These are phyloP conservation scores for Flaveria ramosissima DNA, from an alignment of 129 eudicot species.

Conservation along the genomic window DNA sequence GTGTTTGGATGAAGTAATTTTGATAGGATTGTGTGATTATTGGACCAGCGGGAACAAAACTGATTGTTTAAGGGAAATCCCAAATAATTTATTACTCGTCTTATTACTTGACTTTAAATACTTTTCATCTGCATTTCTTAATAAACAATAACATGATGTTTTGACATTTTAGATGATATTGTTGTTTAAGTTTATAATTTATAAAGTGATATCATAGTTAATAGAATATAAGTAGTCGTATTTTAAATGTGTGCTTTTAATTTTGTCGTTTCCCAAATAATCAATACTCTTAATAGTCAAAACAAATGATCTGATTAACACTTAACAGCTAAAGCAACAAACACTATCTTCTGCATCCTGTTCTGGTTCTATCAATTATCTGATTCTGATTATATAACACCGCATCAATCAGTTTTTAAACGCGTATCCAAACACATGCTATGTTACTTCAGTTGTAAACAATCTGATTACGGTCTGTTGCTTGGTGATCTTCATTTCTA, in stretches of 20 bases:
- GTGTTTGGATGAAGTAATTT: not conserved
- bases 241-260: not conserved
- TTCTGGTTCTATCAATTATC: not conserved
- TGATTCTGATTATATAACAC: conserved; percentile 8
- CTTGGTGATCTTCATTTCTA: conserved; percentile 17
- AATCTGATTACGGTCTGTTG: conserved; percentile 19
- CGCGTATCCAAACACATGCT: not conserved
- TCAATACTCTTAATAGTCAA: not conserved
- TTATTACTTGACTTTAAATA: not conserved
- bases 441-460: conserved; percentile 14
- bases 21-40: not conserved
- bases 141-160: not conserved
- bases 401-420: not conserved
- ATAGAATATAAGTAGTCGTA: not conserved
- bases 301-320: not conserved
- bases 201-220: not conserved
- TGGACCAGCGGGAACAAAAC: not conserved
- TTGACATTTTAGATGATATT: not conserved
- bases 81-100: not conserved
- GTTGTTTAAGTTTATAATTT: not conserved
- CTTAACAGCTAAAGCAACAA: no score
- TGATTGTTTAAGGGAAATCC: not conserved
- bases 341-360: no score
- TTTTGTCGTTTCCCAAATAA: not conserved
- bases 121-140: not conserved